Evolutionary conservation across 306 rosid species (phyloP).

Genomic region (Mimosa pudica): DNA sequence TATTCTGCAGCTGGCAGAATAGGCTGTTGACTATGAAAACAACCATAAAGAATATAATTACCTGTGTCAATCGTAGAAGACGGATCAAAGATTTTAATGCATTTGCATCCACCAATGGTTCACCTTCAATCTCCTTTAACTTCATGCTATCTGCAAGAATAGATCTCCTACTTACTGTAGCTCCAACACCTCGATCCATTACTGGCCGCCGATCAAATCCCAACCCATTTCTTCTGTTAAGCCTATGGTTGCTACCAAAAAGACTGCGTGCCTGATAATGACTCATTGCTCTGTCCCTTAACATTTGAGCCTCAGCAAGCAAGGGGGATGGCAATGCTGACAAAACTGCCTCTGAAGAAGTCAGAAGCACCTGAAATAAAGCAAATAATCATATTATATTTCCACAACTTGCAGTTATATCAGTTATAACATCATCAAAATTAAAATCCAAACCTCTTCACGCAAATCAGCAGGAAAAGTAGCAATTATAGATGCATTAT

Average conservation of each 20-base stretch:
- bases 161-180: conserved; percentile 81
- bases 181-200: conserved; percentile 97
- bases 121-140: conserved; percentile 89
- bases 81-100: conserved; percentile 89
- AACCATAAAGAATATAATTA: conserved; percentile 45
- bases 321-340: conserved; percentile 91
- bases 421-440: conserved; percentile 12
- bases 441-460: conserved; percentile 76
- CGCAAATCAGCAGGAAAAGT: conserved; percentile 99
- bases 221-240: conserved; percentile 85
- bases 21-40: conserved; percentile 22
- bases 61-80: conserved; percentile 93
- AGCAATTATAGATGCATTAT: conserved; percentile 96
- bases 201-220: conserved; percentile 87
- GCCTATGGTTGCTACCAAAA: conserved; percentile 77
- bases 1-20: conserved; percentile 22
- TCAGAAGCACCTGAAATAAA: conserved; percentile 77
- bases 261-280: conserved; percentile 96
- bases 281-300: conserved; percentile 97
- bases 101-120: conserved; percentile 80
- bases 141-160: conserved; percentile 71
- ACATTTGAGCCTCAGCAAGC: conserved; percentile 96
- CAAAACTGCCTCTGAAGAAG: conserved; percentile 97
- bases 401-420: conserved; percentile 18
- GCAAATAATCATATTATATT: conserved; percentile 27